phyloP scores from a whole-genome alignment of 768 basidiomycete genomes.

The Terana coerulea region DNA sequence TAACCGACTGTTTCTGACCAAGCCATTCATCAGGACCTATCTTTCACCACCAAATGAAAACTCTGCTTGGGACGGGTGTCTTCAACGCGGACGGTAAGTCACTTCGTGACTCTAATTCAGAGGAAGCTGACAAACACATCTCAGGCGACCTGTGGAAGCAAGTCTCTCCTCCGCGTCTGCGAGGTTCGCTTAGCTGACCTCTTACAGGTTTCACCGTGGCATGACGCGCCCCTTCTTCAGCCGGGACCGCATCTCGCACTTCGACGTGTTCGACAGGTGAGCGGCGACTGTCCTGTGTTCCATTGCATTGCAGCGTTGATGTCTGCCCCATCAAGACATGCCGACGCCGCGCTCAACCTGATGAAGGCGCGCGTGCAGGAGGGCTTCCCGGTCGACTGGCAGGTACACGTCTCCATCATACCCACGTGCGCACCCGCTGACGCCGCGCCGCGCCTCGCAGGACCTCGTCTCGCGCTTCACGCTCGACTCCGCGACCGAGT shows the following conservation, averaged over 20 bases:
- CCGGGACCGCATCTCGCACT: constrained; percentile 23
- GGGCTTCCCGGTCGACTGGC: constrained; percentile 15
- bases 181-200: neutral
- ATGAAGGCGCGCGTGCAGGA: constrained; percentile 13
- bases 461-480: constrained; percentile 56
- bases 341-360: constrained; percentile 6
- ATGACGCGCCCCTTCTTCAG: constrained; percentile 72
- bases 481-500: constrained; percentile 55
- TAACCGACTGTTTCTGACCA: neutral
- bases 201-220: constrained; percentile 52
- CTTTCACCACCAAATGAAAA: constrained; percentile 20
- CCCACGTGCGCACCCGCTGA: neutral
- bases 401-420: constrained; percentile 13
- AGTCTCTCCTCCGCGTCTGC: constrained; percentile 3
- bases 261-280: constrained; percentile 23
- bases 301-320: neutral
- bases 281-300: neutral
- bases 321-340: constrained; percentile 4
- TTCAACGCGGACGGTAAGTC: constrained; percentile 53
- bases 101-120: neutral
- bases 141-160: constrained; percentile 72
- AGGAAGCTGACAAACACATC: neutral
- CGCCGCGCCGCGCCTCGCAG: constrained; percentile 20
- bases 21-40: constrained; percentile 14
- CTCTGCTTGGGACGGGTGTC: constrained; percentile 53